A percentile compares a stretch with the other conserved stretches of the same genome.
These are phyloP conservation scores for Silene vulgaris DNA, from an alignment of 179 eudicot genomes.

Conservation along the genomic window DNA sequence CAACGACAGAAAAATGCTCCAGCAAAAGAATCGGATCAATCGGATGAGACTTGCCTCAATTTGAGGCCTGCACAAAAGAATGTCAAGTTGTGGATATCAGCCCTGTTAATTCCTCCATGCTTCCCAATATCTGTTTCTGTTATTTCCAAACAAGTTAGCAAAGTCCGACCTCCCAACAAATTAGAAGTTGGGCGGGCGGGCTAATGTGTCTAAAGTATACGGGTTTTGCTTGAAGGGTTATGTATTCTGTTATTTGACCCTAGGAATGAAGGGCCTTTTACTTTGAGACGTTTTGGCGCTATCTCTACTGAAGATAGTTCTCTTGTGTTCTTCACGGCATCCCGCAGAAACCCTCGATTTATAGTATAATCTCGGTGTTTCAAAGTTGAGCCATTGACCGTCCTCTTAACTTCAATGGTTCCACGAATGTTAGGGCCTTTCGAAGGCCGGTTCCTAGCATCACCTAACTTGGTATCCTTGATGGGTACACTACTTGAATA, in stretches of 20 bases:
- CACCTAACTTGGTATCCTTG: slow-evolving; percentile 25
- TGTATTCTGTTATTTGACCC: slow-evolving; percentile 37
- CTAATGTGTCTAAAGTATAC: slow-evolving; percentile 11
- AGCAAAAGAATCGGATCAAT: slow-evolving; percentile 37
- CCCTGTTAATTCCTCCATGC: slow-evolving; percentile 42
- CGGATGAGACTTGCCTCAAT: slow-evolving; percentile 39
- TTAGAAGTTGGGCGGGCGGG: slow-evolving; percentile 24
- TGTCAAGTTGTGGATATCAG: slow-evolving; percentile 26
- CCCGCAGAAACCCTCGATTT: slow-evolving; percentile 28
- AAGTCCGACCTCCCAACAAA: slow-evolving; percentile 34
- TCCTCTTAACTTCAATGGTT: slow-evolving; percentile 48
- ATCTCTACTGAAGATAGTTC: slow-evolving; percentile 36
- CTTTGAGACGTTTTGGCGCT: slow-evolving; percentile 60
- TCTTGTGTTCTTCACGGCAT: slow-evolving; percentile 28
- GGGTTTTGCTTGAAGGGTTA: slow-evolving; percentile 20
- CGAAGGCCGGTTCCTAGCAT: slow-evolving; percentile 27
- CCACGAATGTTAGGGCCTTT: slow-evolving; percentile 37
- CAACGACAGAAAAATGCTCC: slow-evolving; percentile 48
- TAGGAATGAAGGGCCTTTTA: slow-evolving; percentile 54
- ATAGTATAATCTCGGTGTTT: slow-evolving; percentile 27
- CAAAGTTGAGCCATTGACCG: slow-evolving; percentile 24
- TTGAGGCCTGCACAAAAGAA: slow-evolving; percentile 76
- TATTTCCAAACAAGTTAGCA: slow-evolving; percentile 42
- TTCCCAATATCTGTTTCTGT: slow-evolving; percentile 33
- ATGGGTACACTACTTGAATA: slow-evolving; percentile 21